Percentiles rank a stretch among this genome's conserved stretches.
Evolutionary conservation across 2,329 filamentous ascomycete species (phyloP).

Genomic region (Chalaropsis thielavioides): DNA sequence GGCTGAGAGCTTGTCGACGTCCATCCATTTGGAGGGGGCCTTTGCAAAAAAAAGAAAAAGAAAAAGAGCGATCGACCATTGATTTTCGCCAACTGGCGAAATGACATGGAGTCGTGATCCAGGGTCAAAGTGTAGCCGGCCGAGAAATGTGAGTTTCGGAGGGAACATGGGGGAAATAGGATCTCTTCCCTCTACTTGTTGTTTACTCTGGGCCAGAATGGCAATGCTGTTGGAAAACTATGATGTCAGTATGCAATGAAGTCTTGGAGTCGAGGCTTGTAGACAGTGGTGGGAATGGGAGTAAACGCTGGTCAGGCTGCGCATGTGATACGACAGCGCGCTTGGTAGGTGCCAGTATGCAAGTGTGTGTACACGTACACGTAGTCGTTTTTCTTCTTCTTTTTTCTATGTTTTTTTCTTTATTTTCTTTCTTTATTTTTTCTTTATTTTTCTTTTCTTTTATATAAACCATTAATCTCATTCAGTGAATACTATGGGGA

Average conservation of each 20-base stretch:
- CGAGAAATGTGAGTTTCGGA: not conserved
- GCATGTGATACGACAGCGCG: not conserved
- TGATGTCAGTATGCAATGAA: not conserved
- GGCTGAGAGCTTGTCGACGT: not conserved
- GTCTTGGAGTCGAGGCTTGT: not conserved
- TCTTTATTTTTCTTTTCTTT: no score
- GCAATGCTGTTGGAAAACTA: not conserved
- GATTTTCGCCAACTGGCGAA: not conserved
- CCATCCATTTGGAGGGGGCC: not conserved
- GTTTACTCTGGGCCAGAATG: not conserved
- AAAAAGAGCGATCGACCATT: not conserved
- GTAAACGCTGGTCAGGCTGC: not conserved
- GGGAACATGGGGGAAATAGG: not conserved
- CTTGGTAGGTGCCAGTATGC: not conserved
- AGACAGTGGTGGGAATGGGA: not conserved
- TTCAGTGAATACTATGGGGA: no score
- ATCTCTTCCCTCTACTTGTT: not conserved
- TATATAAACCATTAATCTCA: no score
- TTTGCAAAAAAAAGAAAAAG: no score
- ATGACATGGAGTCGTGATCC: not conserved
- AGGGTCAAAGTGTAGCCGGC: not conserved
- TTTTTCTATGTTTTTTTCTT: no score
- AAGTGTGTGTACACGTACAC: not conserved
- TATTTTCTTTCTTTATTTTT: no score
- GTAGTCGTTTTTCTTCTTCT: no score